Percentiles rank a stretch among this genome's conserved stretches.
Evolutionary conservation across 495 filamentous ascomycete genomes (phyloP).

Genomic region (Immersiella caudata): DNA sequence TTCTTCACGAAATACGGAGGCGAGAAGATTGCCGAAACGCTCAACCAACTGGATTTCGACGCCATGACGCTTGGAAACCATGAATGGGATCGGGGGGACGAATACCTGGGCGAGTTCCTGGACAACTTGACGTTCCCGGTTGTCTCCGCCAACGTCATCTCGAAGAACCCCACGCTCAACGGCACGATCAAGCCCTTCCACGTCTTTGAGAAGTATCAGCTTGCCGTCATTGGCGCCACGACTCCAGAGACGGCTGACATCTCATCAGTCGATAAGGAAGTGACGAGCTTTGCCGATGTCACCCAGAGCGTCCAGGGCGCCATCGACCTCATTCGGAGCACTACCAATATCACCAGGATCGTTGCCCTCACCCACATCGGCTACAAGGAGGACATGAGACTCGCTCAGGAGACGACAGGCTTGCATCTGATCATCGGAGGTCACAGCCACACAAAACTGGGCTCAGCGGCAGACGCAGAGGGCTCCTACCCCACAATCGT

Average conservation of each 20-base stretch:
- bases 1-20: slow-evolving; percentile 62
- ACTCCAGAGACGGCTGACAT: slow-evolving; percentile 56
- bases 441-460: slow-evolving; percentile 62
- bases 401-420: slow-evolving; percentile 53
- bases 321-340: slow-evolving; percentile 53
- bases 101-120: slow-evolving; percentile 54
- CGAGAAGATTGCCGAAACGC: slow-evolving; percentile 63
- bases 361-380: slow-evolving; percentile 63
- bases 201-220: slow-evolving; percentile 55
- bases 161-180: slow-evolving; percentile 53
- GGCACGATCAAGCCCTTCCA: slow-evolving; percentile 59
- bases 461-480: slow-evolving; percentile 49
- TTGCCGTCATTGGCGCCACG: slow-evolving; percentile 61
- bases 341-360: slow-evolving; percentile 55
- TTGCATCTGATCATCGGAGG: slow-evolving; percentile 62
- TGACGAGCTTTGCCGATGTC: slow-evolving; percentile 55
- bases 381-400: slow-evolving; percentile 57
- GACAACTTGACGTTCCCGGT: slow-evolving; percentile 62
- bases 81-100: slow-evolving; percentile 59
- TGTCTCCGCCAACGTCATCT: slow-evolving; percentile 56
- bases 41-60: slow-evolving; percentile 61
- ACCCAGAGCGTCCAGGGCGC: slow-evolving; percentile 55
- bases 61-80: slow-evolving; percentile 65
- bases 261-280: slow-evolving; percentile 49
- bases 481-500: slow-evolving; percentile 61